Conservation (phyloP, 1,284 basidiomycete genomes). For the Trichosporon asahii region DNA sequence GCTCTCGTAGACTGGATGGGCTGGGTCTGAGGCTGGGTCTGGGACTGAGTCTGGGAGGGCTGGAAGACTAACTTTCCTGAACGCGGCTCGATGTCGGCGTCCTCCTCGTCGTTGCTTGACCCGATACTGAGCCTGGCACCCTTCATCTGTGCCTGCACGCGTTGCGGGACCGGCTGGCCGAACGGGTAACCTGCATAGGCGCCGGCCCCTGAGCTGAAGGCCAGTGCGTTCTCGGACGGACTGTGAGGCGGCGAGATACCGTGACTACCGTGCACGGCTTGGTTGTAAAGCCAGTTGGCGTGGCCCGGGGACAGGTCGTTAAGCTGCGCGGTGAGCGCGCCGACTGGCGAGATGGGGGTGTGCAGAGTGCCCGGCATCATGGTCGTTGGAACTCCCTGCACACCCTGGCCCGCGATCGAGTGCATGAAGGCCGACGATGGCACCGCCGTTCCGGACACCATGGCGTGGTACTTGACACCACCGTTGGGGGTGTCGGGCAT, state of each 20-base stretch:
- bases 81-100: neutral
- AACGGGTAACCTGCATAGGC: neutral
- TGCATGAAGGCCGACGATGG: neutral
- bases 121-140: neutral
- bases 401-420: neutral
- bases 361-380: neutral
- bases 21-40: neutral
- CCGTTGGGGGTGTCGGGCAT: neutral
- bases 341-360: neutral
- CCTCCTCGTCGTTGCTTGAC: slow-evolving; percentile 5
- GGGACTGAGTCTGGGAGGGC: neutral
- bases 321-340: slow-evolving; percentile 1
- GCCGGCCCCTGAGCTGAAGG: neutral
- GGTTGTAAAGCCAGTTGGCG: neutral
- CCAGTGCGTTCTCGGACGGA: neutral
- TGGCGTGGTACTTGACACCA: neutral
- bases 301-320: neutral
- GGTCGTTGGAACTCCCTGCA: neutral
- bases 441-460: neutral
- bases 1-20: neutral
- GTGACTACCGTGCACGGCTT: neutral
- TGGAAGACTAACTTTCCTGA: neutral
- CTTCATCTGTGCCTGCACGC: neutral
- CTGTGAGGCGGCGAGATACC: neutral
- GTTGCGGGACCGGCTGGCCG: neutral